A percentile compares a stretch with the other conserved stretches of the same genome.
Conservation (phyloP, 2,329 filamentous ascomycete species). For the Fusarium nanum region DNA sequence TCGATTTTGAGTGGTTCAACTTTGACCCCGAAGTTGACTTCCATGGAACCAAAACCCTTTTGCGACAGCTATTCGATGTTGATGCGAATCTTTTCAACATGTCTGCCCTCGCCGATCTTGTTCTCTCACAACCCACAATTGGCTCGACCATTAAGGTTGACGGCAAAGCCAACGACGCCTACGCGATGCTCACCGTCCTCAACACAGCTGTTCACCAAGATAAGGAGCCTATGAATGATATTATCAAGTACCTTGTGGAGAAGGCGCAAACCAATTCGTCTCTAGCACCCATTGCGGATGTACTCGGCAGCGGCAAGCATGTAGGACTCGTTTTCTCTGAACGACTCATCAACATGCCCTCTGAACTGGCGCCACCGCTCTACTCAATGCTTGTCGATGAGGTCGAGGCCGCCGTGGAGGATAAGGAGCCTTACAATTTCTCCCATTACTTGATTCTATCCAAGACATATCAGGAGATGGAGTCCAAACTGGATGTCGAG, state of each 20-base stretch:
- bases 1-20: constrained; percentile 99
- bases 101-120: constrained; percentile 85
- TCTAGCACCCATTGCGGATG: constrained; percentile 66
- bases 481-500: constrained; percentile 79
- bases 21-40: constrained; percentile 91
- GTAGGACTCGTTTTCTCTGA: constrained; percentile 92
- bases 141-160: constrained; percentile 98
- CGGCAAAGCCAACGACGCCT: constrained; percentile 90
- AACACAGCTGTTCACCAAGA: constrained; percentile 84
- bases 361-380: constrained; percentile 91
- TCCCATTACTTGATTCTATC: constrained; percentile 92
- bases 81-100: constrained; percentile 89
- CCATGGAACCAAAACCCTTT: constrained; percentile 89
- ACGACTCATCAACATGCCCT: constrained; percentile 95
- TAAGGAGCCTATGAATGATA: constrained; percentile 75
- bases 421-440: constrained; percentile 92
- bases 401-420: constrained; percentile 86
- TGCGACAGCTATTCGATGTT: constrained; percentile 92
- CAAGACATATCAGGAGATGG: constrained; percentile 91
- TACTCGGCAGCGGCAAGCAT: constrained; percentile 67
- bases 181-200: constrained; percentile 89
- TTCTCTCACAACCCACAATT: constrained; percentile 86
- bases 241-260: constrained; percentile 76
- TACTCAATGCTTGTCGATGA: constrained; percentile 95
- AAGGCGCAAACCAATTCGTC: constrained; percentile 65